Evolutionary conservation across 495 filamentous ascomycete genomes (phyloP), one percentile per base, ranked within the genome.

Genomic region (Penicillium chermesinum): DNA sequence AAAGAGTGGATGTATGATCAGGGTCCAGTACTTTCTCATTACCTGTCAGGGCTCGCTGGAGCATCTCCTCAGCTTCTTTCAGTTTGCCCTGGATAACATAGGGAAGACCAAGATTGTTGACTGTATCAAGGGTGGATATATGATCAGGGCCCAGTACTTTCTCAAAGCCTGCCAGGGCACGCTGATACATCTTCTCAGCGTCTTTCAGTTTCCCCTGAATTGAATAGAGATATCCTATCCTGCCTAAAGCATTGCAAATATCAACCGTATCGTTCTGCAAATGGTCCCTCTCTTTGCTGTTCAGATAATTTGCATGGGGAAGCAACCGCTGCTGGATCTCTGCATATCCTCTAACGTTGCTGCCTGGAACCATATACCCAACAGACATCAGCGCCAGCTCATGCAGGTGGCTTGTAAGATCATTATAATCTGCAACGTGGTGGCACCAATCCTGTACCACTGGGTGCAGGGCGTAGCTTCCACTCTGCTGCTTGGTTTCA

Each of bases 401-500:
- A 43, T 43, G 21, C 12, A 66, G 49, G 33, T 54, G 46, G 8
- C 16, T 48, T 2, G 8, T 21, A 43, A 53, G 13, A 20, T 34
- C 25, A 46, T 33, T 32, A 40, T 46, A 36, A n/a, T 50, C 36
- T 47, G 7, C 39, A 38, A 16, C 36, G 7, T 50, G 10, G 47
- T 57, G 16, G 41, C 63, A 65, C 63, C 62, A 70, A 34, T 70
- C 65, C 44, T 65, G 63, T 18, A 69, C 58, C 25, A 66, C 63
- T 7, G 59, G 66, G 43, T 66, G 53, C 30, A 67, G 57, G 1
- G 50, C 21, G 51, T 66, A 69, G 55, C 64, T 55, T 48, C 58
- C 62, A 12, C 38, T 46, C 50, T 62, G 55, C 45, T 60, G 38
- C 35, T 60, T 61, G 2, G 10, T 48, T 38, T 63, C 48, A 44